A percentile compares a stretch with the other conserved stretches of the same genome.
Evolutionary conservation across 768 basidiomycete species (phyloP).

Genomic region (Pluteus cervinus): DNA sequence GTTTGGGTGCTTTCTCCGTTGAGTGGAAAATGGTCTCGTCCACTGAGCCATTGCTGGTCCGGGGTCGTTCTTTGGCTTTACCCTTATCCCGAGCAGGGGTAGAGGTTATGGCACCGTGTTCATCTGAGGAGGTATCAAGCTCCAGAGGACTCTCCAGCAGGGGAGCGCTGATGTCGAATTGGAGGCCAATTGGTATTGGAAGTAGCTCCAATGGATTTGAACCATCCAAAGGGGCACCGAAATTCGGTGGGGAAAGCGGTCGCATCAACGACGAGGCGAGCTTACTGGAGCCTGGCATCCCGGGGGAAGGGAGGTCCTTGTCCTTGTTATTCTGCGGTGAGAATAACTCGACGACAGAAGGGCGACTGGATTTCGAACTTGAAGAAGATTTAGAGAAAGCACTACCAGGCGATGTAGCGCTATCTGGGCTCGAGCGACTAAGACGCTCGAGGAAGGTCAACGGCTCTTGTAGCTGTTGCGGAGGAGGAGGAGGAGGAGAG

Average conservation of each 20-base stretch:
- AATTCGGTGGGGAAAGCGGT: constrained; percentile 34
- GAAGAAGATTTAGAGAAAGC: constrained; percentile 27
- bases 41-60: constrained; percentile 15
- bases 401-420: constrained; percentile 21
- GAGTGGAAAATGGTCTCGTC: constrained; percentile 44
- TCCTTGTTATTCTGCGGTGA: constrained; percentile 28
- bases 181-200: constrained; percentile 37
- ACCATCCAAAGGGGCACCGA: constrained; percentile 52
- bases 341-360: constrained; percentile 46
- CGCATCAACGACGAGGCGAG: too few species aligned
- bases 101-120: constrained; percentile 42
- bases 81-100: constrained; percentile 27
- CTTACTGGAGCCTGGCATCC: too few species aligned
- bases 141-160: constrained; percentile 27
- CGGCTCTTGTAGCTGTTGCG: constrained; percentile 18
- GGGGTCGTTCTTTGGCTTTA: constrained; percentile 29
- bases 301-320: constrained; percentile 9
- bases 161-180: constrained; percentile 31
- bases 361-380: constrained; percentile 31
- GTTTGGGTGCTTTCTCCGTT: constrained; percentile 30
- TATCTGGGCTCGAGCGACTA: constrained; percentile 17
- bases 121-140: constrained; percentile 26
- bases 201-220: constrained; percentile 52
- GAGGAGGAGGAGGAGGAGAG: too few species aligned
- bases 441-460: constrained; percentile 26